Base-by-base conservation (phyloP, 2,329 filamentous ascomycete species). In the Geosmithia morbida region DNA sequence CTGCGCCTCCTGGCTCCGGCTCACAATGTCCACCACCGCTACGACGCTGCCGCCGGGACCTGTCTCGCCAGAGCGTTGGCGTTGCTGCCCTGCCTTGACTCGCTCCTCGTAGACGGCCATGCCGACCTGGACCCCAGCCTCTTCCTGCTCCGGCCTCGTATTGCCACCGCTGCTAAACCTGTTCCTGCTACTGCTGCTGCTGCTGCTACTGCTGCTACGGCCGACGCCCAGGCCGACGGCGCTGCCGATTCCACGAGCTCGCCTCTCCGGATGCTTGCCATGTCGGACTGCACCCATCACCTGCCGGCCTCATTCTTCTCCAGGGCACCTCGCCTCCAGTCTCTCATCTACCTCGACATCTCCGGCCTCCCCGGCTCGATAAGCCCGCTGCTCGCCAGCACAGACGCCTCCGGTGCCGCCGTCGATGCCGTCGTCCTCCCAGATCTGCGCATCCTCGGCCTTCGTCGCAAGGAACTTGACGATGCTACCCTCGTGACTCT, bases 321-420 rank as follows among this genome's bases (percentile, higher is more conserved):
- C 1, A 37, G 11, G 22, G 58, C 59, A 2, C 48, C 55, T 1
- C 59, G 61, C 41, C 60, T 74, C 46, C 57, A 58, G 3, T 55
- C 57, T 13, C 52, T 79, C 33, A 61, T 74, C 6, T 79, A 74
- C 50, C 64, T 79, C 3, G 75, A 79, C 48, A 51, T 76, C 8
- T 78, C 74, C 1, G 59, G 64, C 18, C 53, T 70, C n/a, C 66
- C 67, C 0, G 72, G 70, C 1, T 72, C 70, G 0, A 54, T 73
- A 11, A 58, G 55, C 41, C 54, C 59, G 16, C 53, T 70, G 1
- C 20, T 66, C 6, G 58, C 62, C 13, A 26, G 22, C 22, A 26
- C 4, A 5, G 8, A 8, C 22, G 8, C 4, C 22, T 5, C 4
- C 22, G 8, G 8, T 26, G 22, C 4, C 8, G 8, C 4, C 33